Percentiles rank a stretch among this genome's conserved stretches.
These are phyloP conservation scores for Vairimorpha ceranae DNA, from an alignment of 371 early-diverging fungal genomes.

Conservation along the genomic window DNA sequence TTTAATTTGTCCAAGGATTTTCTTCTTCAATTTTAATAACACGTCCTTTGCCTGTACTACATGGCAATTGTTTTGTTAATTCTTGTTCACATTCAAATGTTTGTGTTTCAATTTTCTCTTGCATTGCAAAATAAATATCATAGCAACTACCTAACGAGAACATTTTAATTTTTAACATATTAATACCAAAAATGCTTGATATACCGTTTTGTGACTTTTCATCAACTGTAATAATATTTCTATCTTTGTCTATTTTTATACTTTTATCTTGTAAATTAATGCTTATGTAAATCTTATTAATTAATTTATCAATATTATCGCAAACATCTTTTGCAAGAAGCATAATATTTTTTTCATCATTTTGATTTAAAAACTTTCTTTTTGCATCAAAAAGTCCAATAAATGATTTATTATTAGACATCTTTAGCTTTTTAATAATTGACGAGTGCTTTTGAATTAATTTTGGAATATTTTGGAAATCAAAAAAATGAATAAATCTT, in stretches of 20 bases:
- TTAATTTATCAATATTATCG: conserved; percentile 7
- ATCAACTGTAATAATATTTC: not conserved
- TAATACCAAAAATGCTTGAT: conserved; percentile 20
- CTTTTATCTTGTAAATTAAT: conserved; percentile 19
- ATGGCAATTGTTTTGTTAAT: not conserved
- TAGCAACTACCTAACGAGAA: conserved; percentile 24
- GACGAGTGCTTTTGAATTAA: not conserved
- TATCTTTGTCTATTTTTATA: conserved; percentile 23
- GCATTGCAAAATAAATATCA: conserved; percentile 27
- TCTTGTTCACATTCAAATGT: not conserved
- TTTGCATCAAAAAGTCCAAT: conserved; percentile 25
- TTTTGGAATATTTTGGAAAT: conserved; percentile 4
- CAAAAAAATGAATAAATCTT: conserved; percentile 32
- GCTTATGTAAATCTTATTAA: not conserved
- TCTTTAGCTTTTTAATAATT: not conserved
- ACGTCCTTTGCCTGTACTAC: not conserved
- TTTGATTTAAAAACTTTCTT: not conserved
- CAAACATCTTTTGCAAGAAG: not conserved
- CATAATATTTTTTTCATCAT: conserved; percentile 15
- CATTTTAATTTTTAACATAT: conserved; percentile 7
- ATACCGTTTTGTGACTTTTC: conserved; percentile 22
- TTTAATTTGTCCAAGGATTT: conserved; percentile 24
- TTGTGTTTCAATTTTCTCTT: not conserved
- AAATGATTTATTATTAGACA: not conserved
- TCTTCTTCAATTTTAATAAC: conserved; percentile 25